Evolutionary conservation across 768 basidiomycete genomes (phyloP).

Genomic region (Xanthoconium stramineum): DNA sequence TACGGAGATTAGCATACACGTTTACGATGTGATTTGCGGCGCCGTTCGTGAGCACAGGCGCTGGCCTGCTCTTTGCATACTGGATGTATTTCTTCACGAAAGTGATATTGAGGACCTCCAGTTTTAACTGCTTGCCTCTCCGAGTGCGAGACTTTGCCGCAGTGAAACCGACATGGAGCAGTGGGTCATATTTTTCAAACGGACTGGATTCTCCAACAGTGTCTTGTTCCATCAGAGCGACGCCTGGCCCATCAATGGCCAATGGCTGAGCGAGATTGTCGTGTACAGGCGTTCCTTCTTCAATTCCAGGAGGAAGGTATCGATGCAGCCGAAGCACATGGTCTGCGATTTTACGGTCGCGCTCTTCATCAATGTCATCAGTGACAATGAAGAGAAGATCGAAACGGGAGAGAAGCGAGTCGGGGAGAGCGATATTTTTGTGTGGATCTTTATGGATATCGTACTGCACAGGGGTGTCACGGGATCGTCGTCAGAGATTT

Average conservation of each 20-base stretch:
- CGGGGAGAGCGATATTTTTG: slow-evolving; percentile 96
- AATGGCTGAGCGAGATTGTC: slow-evolving; percentile 89
- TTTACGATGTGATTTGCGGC: slow-evolving; percentile 93
- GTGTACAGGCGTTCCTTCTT: slow-evolving; percentile 89
- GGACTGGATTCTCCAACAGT: slow-evolving; percentile 52
- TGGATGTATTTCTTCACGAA: slow-evolving; percentile 99
- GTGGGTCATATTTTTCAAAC: slow-evolving; percentile 95
- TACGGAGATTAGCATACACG: slow-evolving; percentile 87
- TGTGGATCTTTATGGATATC: slow-evolving; percentile 99
- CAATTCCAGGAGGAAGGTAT: slow-evolving; percentile 92
- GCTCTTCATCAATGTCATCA: slow-evolving; percentile 93
- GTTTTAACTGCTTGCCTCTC: slow-evolving; percentile 56
- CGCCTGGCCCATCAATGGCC: slow-evolving; percentile 74
- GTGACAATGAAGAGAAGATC: slow-evolving; percentile 97
- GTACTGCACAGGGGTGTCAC: slow-evolving; percentile 55
- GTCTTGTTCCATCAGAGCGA: slow-evolving; percentile 37
- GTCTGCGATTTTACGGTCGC: slow-evolving; percentile 93
- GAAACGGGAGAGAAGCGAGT: slow-evolving; percentile 97
- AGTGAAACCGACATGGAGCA: slow-evolving; percentile 82
- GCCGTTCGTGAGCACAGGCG: slow-evolving; percentile 85
- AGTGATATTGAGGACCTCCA: slow-evolving; percentile 85
- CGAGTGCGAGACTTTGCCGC: slow-evolving; percentile 48
- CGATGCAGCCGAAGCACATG: slow-evolving; percentile 97
- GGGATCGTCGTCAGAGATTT: neutral
- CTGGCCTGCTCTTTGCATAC: slow-evolving; percentile 87